A percentile compares a stretch with the other conserved stretches of the same genome.
These are phyloP conservation scores for Tephrocybe sp. DNA, from an alignment of 768 basidiomycete species.

Conservation along the genomic window DNA sequence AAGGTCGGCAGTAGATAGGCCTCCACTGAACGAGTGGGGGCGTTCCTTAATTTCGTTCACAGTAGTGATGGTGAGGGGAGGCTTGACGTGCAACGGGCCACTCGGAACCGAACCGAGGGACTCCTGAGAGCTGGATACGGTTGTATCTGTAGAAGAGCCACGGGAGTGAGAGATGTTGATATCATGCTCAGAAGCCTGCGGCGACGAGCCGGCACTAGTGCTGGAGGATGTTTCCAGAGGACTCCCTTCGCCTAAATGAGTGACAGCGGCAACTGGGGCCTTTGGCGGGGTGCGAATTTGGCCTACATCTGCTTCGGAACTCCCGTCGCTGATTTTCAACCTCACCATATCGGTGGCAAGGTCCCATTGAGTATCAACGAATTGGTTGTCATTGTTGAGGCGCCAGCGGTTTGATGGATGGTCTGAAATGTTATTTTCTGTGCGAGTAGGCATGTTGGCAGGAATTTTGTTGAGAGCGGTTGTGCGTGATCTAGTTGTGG, in stretches of 20 bases:
- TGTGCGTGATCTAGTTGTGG: conserved; percentile 30
- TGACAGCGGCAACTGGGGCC: conserved; percentile 53
- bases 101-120: conserved; percentile 50
- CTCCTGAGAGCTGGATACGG: conserved; percentile 57
- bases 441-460: conserved; percentile 47
- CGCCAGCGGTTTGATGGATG: conserved; percentile 57
- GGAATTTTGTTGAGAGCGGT: conserved; percentile 36
- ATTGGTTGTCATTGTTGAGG: conserved; percentile 59
- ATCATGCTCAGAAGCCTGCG: conserved; percentile 64
- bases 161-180: conserved; percentile 72
- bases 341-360: conserved; percentile 72
- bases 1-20: conserved; percentile 69
- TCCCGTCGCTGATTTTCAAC: conserved; percentile 61
- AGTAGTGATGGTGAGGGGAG: conserved; percentile 51
- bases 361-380: conserved; percentile 68
- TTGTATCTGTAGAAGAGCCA: conserved; percentile 79
- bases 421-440: conserved; percentile 38
- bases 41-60: conserved; percentile 66
- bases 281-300: conserved; percentile 69
- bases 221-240: conserved; percentile 72
- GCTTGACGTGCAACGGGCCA: conserved; percentile 55
- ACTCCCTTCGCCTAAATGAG: conserved; percentile 62
- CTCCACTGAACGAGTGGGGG: conserved; percentile 80
- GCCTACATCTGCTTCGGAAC: conserved; percentile 49
- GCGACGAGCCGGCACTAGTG: conserved; percentile 71